Evolutionary conservation across 2,329 filamentous ascomycete genomes (phyloP).

Genomic region (Arachnomyces sp.): DNA sequence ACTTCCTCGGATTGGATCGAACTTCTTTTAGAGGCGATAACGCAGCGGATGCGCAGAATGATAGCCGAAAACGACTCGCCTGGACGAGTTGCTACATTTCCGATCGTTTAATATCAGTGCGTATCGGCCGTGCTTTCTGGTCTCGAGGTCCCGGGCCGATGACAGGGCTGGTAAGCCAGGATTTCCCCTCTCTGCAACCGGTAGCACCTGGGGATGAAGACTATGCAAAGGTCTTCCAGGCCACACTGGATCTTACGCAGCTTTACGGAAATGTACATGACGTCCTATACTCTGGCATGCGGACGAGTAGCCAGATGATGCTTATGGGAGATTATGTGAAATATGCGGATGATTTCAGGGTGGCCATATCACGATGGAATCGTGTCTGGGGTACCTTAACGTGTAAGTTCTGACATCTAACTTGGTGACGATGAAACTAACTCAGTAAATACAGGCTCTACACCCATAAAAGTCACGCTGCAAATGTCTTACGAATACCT

Average conservation of each 20-base stretch:
- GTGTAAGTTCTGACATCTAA: conserved; percentile 38
- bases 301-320: conserved; percentile 61
- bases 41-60: conserved; percentile 50
- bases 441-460: conserved; percentile 41
- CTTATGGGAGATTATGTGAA: conserved; percentile 64
- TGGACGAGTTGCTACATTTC: conserved; percentile 63
- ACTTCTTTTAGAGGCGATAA: conserved; percentile 57
- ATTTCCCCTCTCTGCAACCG: conserved; percentile 59
- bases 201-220: conserved; percentile 54
- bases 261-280: conserved; percentile 68
- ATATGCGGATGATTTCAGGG: conserved; percentile 65
- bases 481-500: conserved; percentile 65
- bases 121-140: conserved; percentile 66
- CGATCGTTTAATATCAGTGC: conserved; percentile 60
- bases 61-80: conserved; percentile 56
- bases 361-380: conserved; percentile 62
- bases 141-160: conserved; percentile 61
- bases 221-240: conserved; percentile 60
- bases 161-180: conserved; percentile 54
- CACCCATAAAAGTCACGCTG: conserved; percentile 57
- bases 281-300: conserved; percentile 62
- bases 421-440: neutral
- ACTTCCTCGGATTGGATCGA: conserved; percentile 61
- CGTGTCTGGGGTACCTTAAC: conserved; percentile 58
- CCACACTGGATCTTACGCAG: conserved; percentile 61